Evolutionary conservation across 208 protist species (phyloP).

Genomic region (Crithidia acanthocephali): DNA sequence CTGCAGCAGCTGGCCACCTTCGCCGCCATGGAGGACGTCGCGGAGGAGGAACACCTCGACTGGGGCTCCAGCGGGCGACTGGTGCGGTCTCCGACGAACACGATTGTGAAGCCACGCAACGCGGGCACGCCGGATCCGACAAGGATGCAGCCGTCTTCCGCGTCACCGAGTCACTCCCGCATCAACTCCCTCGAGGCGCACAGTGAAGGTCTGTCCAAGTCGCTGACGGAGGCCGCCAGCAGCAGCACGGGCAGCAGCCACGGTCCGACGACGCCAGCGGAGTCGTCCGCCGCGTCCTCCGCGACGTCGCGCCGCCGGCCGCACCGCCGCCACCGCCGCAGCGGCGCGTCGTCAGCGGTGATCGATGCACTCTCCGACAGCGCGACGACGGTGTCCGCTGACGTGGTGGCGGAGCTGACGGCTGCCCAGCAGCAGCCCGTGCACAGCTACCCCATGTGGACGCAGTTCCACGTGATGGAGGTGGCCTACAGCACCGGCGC

Average conservation of each 20-base stretch:
- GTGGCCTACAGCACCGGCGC: slow-evolving; percentile 52
- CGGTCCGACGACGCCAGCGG: not conserved
- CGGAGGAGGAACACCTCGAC: slow-evolving; percentile 75
- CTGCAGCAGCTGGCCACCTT: slow-evolving; percentile 78
- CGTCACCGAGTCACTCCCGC: slow-evolving; percentile 9
- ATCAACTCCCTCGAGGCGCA: slow-evolving; percentile 3
- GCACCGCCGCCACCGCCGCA: slow-evolving; percentile 30
- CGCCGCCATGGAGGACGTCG: slow-evolving; percentile 56
- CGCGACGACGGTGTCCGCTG: not conserved
- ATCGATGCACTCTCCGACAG: slow-evolving; percentile 3
- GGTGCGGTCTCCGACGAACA: slow-evolving; percentile 13
- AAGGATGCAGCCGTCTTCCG: slow-evolving; percentile 1
- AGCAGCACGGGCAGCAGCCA: slow-evolving; percentile 1
- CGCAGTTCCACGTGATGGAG: slow-evolving; percentile 73
- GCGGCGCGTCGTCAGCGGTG: slow-evolving; percentile 2
- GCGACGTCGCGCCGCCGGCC: slow-evolving; percentile 22
- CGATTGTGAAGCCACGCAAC: slow-evolving; percentile 22
- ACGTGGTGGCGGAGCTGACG: slow-evolving; percentile 2
- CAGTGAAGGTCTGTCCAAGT: slow-evolving; percentile 26
- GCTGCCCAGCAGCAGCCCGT: slow-evolving; percentile 16
- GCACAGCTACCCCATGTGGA: slow-evolving; percentile 56
- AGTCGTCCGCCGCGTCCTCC: slow-evolving; percentile 17
- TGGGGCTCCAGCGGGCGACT: slow-evolving; percentile 52
- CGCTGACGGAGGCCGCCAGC: slow-evolving; percentile 3
- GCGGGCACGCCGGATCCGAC: slow-evolving; percentile 16